Evolutionary conservation across 768 basidiomycete genomes (phyloP), one percentile per base, ranked within the genome.

Genomic region (Termitomyces heimii): DNA sequence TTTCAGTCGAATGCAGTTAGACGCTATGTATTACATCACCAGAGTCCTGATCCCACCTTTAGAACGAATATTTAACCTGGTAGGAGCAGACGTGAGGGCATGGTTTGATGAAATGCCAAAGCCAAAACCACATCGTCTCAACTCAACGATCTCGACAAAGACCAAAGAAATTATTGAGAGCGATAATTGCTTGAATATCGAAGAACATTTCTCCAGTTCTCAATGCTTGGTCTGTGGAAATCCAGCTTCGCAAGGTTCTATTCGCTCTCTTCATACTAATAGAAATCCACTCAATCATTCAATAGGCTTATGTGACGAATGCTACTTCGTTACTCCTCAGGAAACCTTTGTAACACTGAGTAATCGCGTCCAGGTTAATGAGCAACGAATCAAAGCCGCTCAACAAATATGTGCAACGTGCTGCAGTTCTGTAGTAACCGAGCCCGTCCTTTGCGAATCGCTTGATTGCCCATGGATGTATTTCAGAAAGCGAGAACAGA

Each of bases 81-180:
- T 95, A 34, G 95, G 96, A 16, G 93, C 88, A 9, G 89, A 97
- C 67, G 86, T 96, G 28, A 80, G 81, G 53, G 75, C 78, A 43
- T 98, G 96, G 96, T 98, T 84, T 66, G 79, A 87, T 49, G 85
- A 88, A 29, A 94, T 95, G 92, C 90, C 92, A 2, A 85, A 84
- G 92, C 90, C 92, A 2, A 85, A 84, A 67, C 73, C 66, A 3
- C 63, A 61, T 42, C 50, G 55, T 39, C 18, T 66, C 37, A 65
- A 75, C 40, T 73, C 76, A 55, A 71, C 73, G 47, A 72, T 70
- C 43, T 66, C 70, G 5, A 60, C 52, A 46, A 70, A 67, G 54
- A 52, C 52, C 31, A 53, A 55, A 54, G 56, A 58, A 40, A 60
- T 68, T 47, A 49, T 63, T 24, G 63, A 66, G 52, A 69, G 67